Percentiles rank a stretch among this genome's conserved stretches.
These are phyloP conservation scores for Babjeviella inositovora DNA, from an alignment of 805 yeast species.

Conservation along the genomic window DNA sequence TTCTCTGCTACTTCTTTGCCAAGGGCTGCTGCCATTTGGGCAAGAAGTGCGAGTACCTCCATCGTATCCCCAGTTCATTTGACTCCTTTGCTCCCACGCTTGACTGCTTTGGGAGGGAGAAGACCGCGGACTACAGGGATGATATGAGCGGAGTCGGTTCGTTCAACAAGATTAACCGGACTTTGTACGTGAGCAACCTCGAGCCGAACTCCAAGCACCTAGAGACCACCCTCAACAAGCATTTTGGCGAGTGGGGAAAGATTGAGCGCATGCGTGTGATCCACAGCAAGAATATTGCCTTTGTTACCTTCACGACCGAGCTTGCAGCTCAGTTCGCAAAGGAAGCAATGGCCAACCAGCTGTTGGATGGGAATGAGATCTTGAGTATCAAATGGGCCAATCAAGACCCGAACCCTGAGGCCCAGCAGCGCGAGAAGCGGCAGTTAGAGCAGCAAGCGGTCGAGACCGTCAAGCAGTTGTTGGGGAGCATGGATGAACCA, in stretches of 20 bases:
- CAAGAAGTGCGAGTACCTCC: slow-evolving; percentile 57
- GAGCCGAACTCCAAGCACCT: slow-evolving; percentile 15
- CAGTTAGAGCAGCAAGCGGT: slow-evolving; percentile 34
- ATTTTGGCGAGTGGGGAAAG: slow-evolving; percentile 64
- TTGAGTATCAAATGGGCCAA: slow-evolving; percentile 76
- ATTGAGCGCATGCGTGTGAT: slow-evolving; percentile 52
- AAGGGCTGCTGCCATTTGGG: slow-evolving; percentile 82
- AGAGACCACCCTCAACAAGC: slow-evolving; percentile 22
- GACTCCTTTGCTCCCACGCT: slow-evolving; percentile 48
- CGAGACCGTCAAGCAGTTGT: slow-evolving; percentile 29
- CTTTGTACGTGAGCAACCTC: slow-evolving; percentile 49
- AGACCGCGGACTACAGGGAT: slow-evolving; percentile 65
- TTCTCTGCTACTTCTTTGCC: no score
- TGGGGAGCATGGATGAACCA: slow-evolving; percentile 14
- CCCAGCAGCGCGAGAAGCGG: slow-evolving; percentile 30
- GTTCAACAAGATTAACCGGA: slow-evolving; percentile 49
- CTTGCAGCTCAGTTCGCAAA: slow-evolving; percentile 84
- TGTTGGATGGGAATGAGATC: slow-evolving; percentile 44
- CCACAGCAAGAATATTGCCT: slow-evolving; percentile 53
- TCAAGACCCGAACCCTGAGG: slow-evolving; percentile 70
- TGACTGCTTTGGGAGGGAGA: slow-evolving; percentile 91
- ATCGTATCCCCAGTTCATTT: slow-evolving; percentile 47
- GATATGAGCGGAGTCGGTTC: slow-evolving; percentile 94
- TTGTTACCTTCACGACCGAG: slow-evolving; percentile 56
- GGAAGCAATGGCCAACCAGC: slow-evolving; percentile 85